Evolutionary conservation across 805 yeast genomes (phyloP).

Genomic region (Schwanniomyces pseudopolymorphus): DNA sequence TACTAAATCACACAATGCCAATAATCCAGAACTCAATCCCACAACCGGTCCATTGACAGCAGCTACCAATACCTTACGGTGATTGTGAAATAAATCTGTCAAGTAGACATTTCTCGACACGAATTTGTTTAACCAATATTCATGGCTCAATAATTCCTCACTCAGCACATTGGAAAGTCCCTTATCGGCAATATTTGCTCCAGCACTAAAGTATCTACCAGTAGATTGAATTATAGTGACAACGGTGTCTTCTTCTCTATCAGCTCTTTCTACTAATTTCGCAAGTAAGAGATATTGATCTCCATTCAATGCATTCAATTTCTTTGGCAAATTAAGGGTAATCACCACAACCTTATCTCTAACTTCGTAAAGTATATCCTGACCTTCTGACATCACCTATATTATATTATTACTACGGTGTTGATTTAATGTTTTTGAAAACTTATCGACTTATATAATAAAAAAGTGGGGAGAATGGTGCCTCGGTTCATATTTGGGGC

Average conservation of each 20-base stretch:
- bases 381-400: constrained; percentile 13
- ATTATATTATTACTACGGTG: too few relatives aligned
- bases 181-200: constrained; percentile 65
- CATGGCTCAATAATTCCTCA: constrained; percentile 32
- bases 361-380: constrained; percentile 40
- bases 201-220: constrained; percentile 80
- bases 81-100: constrained; percentile 67
- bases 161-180: constrained; percentile 28
- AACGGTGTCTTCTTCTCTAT: constrained; percentile 56
- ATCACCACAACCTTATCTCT: constrained; percentile 56
- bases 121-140: constrained; percentile 55
- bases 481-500: too few relatives aligned
- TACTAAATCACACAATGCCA: constrained; percentile 73
- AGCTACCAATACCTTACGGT: constrained; percentile 65
- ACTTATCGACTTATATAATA: too few relatives aligned
- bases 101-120: constrained; percentile 71
- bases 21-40: constrained; percentile 73
- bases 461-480: too few relatives aligned
- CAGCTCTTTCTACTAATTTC: constrained; percentile 58
- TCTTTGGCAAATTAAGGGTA: constrained; percentile 60
- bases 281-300: constrained; percentile 64
- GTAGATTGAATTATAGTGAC: constrained; percentile 68
- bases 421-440: too few relatives aligned
- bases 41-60: constrained; percentile 87
- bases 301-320: constrained; percentile 65